These are phyloP conservation scores for Ilyonectria mors-panacis DNA, from an alignment of 2,329 filamentous ascomycete genomes.

Conservation along the genomic window DNA sequence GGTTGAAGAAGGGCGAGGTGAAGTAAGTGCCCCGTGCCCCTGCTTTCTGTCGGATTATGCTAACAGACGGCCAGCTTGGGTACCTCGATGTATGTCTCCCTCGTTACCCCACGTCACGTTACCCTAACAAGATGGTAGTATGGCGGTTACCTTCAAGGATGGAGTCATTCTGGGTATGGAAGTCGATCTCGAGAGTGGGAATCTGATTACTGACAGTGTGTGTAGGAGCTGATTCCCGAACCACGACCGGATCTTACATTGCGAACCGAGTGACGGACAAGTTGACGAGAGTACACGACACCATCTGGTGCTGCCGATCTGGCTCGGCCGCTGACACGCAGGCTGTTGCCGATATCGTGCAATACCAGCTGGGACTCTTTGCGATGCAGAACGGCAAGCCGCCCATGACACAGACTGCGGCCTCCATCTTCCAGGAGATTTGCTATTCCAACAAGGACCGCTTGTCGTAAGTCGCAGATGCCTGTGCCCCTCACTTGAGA, in stretches of 20 bases:
- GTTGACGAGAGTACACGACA: constrained; percentile 97
- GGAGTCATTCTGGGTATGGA: constrained; percentile 89
- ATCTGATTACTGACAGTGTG: constrained; percentile 32
- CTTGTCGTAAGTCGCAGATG: constrained; percentile 75
- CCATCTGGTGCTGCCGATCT: constrained; percentile 99
- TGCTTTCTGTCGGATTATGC: constrained; percentile 10
- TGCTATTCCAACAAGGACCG: constrained; percentile 98
- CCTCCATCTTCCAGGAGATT: constrained; percentile 96
- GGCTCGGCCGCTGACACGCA: constrained; percentile 98
- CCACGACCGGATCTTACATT: constrained; percentile 97
- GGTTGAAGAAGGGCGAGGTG: constrained; percentile 98
- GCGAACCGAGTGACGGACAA: constrained; percentile 99
- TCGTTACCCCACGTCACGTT: constrained; percentile 43
- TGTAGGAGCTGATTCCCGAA: constrained; percentile 91
- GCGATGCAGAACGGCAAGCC: constrained; percentile 90
- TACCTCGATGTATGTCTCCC: constrained; percentile 87
- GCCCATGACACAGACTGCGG: constrained; percentile 95
- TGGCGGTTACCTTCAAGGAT: constrained; percentile 99
- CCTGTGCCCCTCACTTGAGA: neutral
- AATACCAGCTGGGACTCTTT: constrained; percentile 95
- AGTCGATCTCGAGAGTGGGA: neutral
- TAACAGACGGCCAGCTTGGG: constrained; percentile 77
- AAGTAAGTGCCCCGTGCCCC: constrained; percentile 76
- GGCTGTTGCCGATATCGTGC: constrained; percentile 97
- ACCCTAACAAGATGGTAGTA: constrained; percentile 68